Evolutionary conservation across 2,329 filamentous ascomycete genomes (phyloP).

Genomic region (Sarocladium oryzae): DNA sequence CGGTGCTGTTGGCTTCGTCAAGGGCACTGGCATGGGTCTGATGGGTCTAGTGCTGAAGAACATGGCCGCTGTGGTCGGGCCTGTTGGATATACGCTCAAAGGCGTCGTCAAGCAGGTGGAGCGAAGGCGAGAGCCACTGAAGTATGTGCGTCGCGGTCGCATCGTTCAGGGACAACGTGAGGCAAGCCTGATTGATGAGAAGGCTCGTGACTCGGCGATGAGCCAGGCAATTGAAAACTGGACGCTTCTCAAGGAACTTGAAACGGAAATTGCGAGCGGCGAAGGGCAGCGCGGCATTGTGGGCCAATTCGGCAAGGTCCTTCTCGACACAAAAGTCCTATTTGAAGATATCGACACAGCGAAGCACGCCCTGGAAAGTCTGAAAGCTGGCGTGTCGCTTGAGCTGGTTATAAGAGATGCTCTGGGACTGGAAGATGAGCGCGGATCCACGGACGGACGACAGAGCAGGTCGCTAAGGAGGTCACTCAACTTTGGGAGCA

Average conservation of each 20-base stretch:
- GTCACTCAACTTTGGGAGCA: not conserved
- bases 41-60: constrained; percentile 60
- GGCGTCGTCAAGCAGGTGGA: constrained; percentile 55
- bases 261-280: constrained; percentile 19
- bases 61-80: constrained; percentile 53
- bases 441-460: not conserved
- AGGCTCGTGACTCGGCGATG: constrained; percentile 20
- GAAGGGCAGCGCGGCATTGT: constrained; percentile 33
- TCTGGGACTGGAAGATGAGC: not conserved
- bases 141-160: constrained; percentile 48
- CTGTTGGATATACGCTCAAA: constrained; percentile 57
- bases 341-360: constrained; percentile 45
- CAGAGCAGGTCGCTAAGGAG: not conserved
- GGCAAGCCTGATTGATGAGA: constrained; percentile 26
- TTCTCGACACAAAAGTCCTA: constrained; percentile 23
- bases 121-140: constrained; percentile 45
- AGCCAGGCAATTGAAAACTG: constrained; percentile 25
- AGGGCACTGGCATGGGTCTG: constrained; percentile 57
- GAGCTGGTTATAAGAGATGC: constrained; percentile 16
- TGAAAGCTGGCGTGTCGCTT: constrained; percentile 35
- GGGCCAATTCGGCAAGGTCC: constrained; percentile 24
- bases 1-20: constrained; percentile 38
- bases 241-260: constrained; percentile 26
- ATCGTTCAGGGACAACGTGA: constrained; percentile 53
- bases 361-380: constrained; percentile 36